These are phyloP conservation scores for Combretum micranthum DNA, from an alignment of 345 rosid species.

Conservation along the genomic window DNA sequence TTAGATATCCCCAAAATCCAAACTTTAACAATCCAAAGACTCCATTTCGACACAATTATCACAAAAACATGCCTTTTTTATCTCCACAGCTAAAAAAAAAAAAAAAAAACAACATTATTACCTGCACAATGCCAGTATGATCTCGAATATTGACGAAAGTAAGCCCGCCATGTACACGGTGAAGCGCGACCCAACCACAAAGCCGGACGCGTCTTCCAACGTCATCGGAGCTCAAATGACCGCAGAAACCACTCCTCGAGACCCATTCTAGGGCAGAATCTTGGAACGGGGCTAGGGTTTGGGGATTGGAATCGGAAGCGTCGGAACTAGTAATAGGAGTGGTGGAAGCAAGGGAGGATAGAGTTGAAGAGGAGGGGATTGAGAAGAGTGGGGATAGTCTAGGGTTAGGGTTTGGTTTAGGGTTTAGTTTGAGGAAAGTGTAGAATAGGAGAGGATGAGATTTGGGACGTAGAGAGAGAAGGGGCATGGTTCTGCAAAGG, in stretches of 20 bases:
- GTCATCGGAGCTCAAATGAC: conserved; percentile 51
- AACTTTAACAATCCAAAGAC: too few relatives aligned
- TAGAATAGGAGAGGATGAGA: conserved; percentile 31
- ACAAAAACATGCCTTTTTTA: too few relatives aligned
- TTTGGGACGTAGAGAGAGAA: conserved; percentile 20
- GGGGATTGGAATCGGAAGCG: conserved; percentile 10
- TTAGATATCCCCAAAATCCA: too few relatives aligned
- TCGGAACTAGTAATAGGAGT: conserved; percentile 1
- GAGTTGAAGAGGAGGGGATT: conserved; percentile 1
- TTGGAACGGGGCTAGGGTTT: too few relatives aligned
- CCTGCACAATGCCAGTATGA: conserved; percentile 95
- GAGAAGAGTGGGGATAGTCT: too few relatives aligned
- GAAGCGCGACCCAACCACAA: conserved; percentile 97
- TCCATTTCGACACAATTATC: too few relatives aligned
- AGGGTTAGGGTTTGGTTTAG: not conserved
- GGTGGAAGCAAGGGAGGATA: conserved; percentile 21
- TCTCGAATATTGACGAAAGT: conserved; percentile 92
- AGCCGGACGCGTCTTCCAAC: conserved; percentile 78
- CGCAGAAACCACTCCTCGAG: conserved; percentile 57
- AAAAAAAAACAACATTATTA: conserved; percentile 8
- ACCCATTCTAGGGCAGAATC: conserved; percentile 50
- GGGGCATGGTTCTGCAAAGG: conserved; percentile 25
- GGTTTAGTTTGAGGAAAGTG: conserved; percentile 11
- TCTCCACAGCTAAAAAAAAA: too few relatives aligned
- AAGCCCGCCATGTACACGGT: conserved; percentile 83